phyloP scores from a whole-genome alignment of 164 flowering plant species.

The Dillenia suffruticosa region DNA sequence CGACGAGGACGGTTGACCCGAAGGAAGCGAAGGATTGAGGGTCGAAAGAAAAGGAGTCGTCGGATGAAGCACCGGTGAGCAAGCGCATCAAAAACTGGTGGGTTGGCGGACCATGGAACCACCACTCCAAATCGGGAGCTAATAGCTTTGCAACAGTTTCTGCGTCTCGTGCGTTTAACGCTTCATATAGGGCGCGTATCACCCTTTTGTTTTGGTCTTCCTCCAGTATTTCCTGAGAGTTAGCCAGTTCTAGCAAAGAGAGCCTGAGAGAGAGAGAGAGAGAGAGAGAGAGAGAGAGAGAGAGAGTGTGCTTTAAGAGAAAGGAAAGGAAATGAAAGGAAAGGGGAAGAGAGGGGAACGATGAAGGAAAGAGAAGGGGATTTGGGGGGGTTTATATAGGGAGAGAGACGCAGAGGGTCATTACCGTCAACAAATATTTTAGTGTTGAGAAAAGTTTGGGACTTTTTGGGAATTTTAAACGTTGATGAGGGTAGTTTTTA shows the following conservation, averaged over 20 bases:
- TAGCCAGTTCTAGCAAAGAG: conserved; percentile 61
- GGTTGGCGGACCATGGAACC: conserved; percentile 95
- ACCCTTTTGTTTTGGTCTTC: conserved; percentile 35
- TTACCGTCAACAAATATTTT: no score
- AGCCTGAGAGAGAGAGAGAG: background rate
- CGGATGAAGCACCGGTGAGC: conserved; percentile 43
- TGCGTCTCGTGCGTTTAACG: conserved; percentile 69
- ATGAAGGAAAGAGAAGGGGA: background rate
- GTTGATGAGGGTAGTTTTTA: no score
- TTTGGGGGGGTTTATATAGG: background rate
- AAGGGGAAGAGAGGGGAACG: background rate
- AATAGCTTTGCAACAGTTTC: conserved; percentile 55
- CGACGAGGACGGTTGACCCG: conserved; percentile 59
- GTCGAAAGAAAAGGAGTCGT: conserved; percentile 27
- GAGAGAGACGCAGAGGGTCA: no score
- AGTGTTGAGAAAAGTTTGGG: no score
- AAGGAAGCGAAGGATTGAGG: conserved; percentile 43
- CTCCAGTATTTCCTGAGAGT: conserved; percentile 48
- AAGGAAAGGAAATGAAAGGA: background rate
- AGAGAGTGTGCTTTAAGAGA: conserved; percentile 2
- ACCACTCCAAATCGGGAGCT: conserved; percentile 88
- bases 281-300: background rate
- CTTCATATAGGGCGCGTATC: conserved; percentile 82
- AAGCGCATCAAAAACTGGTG: conserved; percentile 86
- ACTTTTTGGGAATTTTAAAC: no score